These are phyloP conservation scores for Aschersonia sp. DNA, from an alignment of 2,329 filamentous ascomycete genomes.

Conservation along the genomic window DNA sequence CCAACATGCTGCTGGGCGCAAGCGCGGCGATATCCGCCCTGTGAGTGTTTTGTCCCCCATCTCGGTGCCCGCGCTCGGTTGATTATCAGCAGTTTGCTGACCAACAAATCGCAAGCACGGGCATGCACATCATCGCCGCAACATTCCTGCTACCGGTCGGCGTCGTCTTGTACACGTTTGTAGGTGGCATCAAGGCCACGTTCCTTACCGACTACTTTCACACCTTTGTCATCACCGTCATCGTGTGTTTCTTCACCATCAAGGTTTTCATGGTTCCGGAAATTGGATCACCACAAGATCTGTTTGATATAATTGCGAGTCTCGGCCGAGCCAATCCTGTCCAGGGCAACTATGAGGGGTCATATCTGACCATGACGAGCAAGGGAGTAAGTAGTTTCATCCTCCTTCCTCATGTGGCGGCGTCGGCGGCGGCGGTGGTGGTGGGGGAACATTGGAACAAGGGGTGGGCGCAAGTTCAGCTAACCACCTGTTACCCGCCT, in stretches of 20 bases:
- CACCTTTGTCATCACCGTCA: conserved; percentile 37
- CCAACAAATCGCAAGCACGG: too few relatives aligned
- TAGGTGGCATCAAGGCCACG: conserved; percentile 22
- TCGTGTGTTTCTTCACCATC: conserved; percentile 32
- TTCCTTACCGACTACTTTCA: conserved; percentile 38
- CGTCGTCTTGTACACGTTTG: conserved; percentile 23
- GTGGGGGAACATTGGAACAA: too few relatives aligned
- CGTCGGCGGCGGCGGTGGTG: too few relatives aligned
- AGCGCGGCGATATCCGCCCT: too few relatives aligned
- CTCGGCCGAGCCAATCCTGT: conserved; percentile 29
- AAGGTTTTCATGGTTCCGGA: conserved; percentile 30
- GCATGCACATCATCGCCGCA: too few relatives aligned
- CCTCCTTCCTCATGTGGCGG: neutral
- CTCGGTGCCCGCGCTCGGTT: too few relatives aligned
- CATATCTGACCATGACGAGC: conserved; percentile 35
- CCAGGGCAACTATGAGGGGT: conserved; percentile 28
- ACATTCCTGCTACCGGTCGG: too few relatives aligned
- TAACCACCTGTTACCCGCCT: too few relatives aligned
- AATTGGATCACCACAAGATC: conserved; percentile 28
- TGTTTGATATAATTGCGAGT: conserved; percentile 34
- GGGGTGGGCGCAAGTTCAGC: too few relatives aligned
- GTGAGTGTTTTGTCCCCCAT: too few relatives aligned
- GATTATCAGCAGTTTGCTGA: too few relatives aligned
- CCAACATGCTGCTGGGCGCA: too few relatives aligned
- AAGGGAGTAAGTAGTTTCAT: conserved; percentile 19